Conservation (phyloP, 805 yeast genomes). For the Candida fluviatilis region DNA sequence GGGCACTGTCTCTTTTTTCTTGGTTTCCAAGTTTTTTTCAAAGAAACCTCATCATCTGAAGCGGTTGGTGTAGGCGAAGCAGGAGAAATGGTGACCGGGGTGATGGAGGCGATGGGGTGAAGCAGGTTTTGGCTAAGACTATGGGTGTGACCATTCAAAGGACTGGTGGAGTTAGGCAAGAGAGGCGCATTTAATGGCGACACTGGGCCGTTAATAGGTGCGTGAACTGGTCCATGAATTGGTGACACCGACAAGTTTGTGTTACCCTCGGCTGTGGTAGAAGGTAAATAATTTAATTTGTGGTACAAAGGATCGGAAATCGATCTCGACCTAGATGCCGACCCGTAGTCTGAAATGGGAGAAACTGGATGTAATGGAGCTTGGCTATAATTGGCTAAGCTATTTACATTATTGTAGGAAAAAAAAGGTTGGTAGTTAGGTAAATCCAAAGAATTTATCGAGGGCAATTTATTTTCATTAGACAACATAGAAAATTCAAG, state of each 20-base stretch:
- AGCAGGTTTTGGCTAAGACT: too few species aligned
- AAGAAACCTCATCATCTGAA: slow-evolving; percentile 4
- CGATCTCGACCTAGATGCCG: neutral
- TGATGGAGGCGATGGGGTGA: neutral
- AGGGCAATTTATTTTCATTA: slow-evolving; percentile 20
- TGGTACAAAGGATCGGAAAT: neutral
- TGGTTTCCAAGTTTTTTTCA: slow-evolving; percentile 32
- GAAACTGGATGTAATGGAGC: slow-evolving; percentile 7
- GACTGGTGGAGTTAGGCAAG: neutral
- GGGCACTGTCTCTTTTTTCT: slow-evolving; percentile 72
- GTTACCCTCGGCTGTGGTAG: neutral
- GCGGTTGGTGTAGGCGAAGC: slow-evolving; percentile 7
- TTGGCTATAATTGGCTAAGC: neutral
- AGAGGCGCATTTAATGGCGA: neutral
- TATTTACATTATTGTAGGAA: neutral
- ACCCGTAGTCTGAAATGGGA: slow-evolving; percentile 1
- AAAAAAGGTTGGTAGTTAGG: slow-evolving; percentile 17
- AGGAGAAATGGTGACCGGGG: neutral
- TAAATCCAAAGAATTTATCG: slow-evolving; percentile 31
- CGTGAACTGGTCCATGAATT: neutral
- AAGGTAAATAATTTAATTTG: neutral
- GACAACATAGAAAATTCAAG: neutral
- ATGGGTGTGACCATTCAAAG: neutral
- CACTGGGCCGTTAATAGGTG: neutral
- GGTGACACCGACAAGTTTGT: neutral